These are phyloP conservation scores for Thielaviopsis ethacetica DNA, from an alignment of 2,329 filamentous ascomycete species.

Conservation along the genomic window DNA sequence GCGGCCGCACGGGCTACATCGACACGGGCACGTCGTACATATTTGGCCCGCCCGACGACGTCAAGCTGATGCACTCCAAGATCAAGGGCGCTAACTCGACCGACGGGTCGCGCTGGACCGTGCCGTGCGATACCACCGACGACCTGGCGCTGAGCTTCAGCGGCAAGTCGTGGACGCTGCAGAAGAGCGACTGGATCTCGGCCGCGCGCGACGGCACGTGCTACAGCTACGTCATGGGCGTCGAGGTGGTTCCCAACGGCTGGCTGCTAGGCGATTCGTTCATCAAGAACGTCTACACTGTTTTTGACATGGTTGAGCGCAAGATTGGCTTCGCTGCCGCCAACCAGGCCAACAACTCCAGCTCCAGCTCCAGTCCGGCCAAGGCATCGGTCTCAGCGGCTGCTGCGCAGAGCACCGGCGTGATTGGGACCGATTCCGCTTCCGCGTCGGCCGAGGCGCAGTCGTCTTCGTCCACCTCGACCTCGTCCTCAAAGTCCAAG, in stretches of 20 bases:
- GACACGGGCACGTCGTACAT: slow-evolving; percentile 75
- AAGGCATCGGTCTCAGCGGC: background rate
- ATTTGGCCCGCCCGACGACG: slow-evolving; percentile 52
- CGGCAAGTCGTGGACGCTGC: slow-evolving; percentile 48
- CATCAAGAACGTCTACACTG: slow-evolving; percentile 75
- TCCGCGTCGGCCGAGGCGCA: background rate
- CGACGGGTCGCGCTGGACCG: slow-evolving; percentile 46
- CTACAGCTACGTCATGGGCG: slow-evolving; percentile 59
- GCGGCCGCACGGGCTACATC: slow-evolving; percentile 48
- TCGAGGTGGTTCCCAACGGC: slow-evolving; percentile 42
- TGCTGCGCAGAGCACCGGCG: background rate
- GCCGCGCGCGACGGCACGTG: slow-evolving; percentile 30
- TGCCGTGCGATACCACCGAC: slow-evolving; percentile 54
- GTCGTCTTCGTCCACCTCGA: background rate
- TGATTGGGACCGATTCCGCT: no score
- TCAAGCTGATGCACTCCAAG: slow-evolving; percentile 47
- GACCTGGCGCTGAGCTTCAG: slow-evolving; percentile 51
- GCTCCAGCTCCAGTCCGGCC: background rate
- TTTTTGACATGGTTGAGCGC: slow-evolving; percentile 60
- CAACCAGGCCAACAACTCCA: slow-evolving; percentile 2
- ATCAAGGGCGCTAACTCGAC: slow-evolving; percentile 44
- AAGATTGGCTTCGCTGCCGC: slow-evolving; percentile 33
- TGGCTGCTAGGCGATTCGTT: slow-evolving; percentile 83
- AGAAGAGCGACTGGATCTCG: slow-evolving; percentile 54
- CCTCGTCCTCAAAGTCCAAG: background rate